Evolutionary conservation across 495 filamentous ascomycete species (phyloP).

Genomic region (Hyaloscypha finlandica): DNA sequence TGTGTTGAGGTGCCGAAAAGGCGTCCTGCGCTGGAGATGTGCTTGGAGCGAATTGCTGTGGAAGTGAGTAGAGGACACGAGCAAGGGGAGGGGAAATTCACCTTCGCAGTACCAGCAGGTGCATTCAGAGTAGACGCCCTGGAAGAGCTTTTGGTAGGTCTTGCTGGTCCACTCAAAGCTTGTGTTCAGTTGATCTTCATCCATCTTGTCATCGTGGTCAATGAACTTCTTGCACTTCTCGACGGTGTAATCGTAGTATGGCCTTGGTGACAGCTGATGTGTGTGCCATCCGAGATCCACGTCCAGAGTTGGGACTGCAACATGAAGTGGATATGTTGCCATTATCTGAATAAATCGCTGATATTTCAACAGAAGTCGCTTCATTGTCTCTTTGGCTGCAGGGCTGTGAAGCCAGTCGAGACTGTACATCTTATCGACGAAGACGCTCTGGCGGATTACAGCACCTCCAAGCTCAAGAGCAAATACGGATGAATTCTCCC

Average conservation of each 20-base stretch:
- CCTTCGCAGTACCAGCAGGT: conserved; percentile 90
- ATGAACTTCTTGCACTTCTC: conserved; percentile 54
- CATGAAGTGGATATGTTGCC: conserved; percentile 47
- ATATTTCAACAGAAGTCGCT: conserved; percentile 69
- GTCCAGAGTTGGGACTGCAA: conserved; percentile 80
- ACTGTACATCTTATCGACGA: conserved; percentile 80
- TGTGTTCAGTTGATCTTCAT: conserved; percentile 58
- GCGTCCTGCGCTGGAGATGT: conserved; percentile 49
- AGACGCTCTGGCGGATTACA: conserved; percentile 77
- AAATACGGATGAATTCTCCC: conserved; percentile 72
- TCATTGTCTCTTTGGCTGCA: conserved; percentile 63
- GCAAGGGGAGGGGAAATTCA: conserved; percentile 21
- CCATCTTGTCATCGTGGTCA: conserved; percentile 87
- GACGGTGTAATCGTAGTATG: conserved; percentile 63
- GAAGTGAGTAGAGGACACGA: background rate
- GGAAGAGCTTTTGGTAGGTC: conserved; percentile 62
- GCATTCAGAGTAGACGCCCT: conserved; percentile 76
- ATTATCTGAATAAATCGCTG: conserved; percentile 70
- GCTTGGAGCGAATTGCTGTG: conserved; percentile 61
- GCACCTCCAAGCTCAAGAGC: conserved; percentile 76
- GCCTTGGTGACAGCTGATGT: conserved; percentile 61
- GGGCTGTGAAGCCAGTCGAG: conserved; percentile 78
- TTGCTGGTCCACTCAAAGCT: conserved; percentile 77
- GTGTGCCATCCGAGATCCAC: conserved; percentile 87
- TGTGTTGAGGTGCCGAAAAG: conserved; percentile 45